Evolutionary conservation across 768 basidiomycete genomes (phyloP).

Genomic region (Pisolithus microcarpus): DNA sequence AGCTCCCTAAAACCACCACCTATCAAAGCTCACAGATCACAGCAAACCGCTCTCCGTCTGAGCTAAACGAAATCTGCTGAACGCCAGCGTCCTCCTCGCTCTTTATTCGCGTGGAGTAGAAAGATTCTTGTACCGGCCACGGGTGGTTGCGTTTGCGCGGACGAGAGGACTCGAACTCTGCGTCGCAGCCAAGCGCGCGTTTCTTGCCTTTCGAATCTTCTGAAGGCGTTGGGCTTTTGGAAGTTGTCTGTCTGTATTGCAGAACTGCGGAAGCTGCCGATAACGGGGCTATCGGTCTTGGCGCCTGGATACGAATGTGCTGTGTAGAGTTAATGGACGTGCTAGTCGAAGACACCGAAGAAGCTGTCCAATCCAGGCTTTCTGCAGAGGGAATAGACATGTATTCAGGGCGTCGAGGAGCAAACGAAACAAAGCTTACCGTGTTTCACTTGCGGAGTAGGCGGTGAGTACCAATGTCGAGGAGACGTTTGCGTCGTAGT

Average conservation of each 20-base stretch:
- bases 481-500: background rate
- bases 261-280: slow-evolving; percentile 31
- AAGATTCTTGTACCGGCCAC: slow-evolving; percentile 45
- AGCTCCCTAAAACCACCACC: no score
- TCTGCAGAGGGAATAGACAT: slow-evolving; percentile 10
- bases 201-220: slow-evolving; percentile 31
- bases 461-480: slow-evolving; percentile 5
- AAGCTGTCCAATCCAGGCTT: slow-evolving; percentile 18
- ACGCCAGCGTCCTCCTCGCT: slow-evolving; percentile 45
- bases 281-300: slow-evolving; percentile 19
- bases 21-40: slow-evolving; percentile 42
- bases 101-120: slow-evolving; percentile 32
- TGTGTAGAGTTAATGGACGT: slow-evolving; percentile 12
- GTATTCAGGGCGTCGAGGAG: background rate
- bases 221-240: slow-evolving; percentile 23
- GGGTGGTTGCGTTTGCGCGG: slow-evolving; percentile 29
- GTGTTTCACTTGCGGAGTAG: slow-evolving; percentile 24
- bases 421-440: slow-evolving; percentile 14
- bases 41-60: slow-evolving; percentile 50
- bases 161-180: slow-evolving; percentile 21
- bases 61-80: slow-evolving; percentile 41
- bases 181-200: slow-evolving; percentile 26
- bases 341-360: slow-evolving; percentile 8
- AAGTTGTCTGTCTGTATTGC: slow-evolving; percentile 16
- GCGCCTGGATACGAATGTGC: slow-evolving; percentile 23